Conservation (phyloP, 1,139 yeast species). For the Scheffersomyces segobiensis region DNA sequence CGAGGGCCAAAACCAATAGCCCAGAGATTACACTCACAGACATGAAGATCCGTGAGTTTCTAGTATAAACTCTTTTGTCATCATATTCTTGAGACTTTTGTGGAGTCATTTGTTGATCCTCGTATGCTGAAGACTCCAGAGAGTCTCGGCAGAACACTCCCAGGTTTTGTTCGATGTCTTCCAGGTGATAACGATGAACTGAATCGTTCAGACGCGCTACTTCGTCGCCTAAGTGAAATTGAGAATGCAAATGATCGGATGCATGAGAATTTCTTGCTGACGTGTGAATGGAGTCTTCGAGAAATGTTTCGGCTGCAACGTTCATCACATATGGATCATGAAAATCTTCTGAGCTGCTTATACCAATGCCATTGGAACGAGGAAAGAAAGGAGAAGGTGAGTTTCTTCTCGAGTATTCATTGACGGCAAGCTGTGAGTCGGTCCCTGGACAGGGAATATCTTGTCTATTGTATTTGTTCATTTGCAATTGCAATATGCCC, state of each 20-base stretch:
- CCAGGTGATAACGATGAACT: background rate
- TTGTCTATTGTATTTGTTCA: background rate
- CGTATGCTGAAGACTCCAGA: background rate
- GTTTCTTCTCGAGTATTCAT: background rate
- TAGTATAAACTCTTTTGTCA: constrained; percentile 8
- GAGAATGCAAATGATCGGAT: background rate
- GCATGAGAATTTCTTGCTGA: background rate
- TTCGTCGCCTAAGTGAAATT: background rate
- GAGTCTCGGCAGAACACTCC: background rate
- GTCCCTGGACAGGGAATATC: background rate
- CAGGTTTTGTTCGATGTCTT: background rate
- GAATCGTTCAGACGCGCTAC: background rate
- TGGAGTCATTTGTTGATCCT: constrained; percentile 2
- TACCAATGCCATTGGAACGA: background rate
- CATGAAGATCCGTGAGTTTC: constrained; percentile 23
- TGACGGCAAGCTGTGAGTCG: background rate
- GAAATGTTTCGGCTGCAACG: background rate
- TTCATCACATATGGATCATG: background rate
- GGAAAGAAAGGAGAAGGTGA: background rate
- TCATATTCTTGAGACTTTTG: constrained; percentile 2
- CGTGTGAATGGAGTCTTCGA: background rate
- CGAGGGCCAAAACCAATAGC: constrained; percentile 27
- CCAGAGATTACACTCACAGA: constrained; percentile 32
- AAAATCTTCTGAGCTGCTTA: background rate
- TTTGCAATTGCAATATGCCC: background rate